phyloP scores from a whole-genome alignment of 805 yeast genomes.

The Myxozyma neglecta region DNA sequence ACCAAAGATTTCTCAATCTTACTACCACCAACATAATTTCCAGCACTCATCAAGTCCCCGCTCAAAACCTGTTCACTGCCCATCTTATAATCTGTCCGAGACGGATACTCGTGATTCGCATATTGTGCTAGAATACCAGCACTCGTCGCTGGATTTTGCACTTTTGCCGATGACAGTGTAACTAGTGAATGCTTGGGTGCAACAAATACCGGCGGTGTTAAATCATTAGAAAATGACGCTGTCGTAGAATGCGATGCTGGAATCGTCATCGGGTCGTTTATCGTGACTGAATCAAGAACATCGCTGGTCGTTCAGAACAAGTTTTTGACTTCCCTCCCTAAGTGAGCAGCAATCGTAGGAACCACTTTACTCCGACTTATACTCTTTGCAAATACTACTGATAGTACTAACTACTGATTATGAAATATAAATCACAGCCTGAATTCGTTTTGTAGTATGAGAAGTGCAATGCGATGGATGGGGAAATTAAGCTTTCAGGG shows the following conservation, averaged over 20 bases:
- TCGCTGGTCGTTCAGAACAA: no score
- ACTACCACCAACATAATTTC: background rate
- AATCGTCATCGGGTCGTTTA: no score
- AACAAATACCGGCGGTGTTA: background rate
- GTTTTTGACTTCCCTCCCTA: no score
- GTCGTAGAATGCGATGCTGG: no score
- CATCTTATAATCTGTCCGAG: background rate
- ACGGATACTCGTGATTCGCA: constrained; percentile 4
- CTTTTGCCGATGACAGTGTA: background rate
- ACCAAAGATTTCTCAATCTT: background rate
- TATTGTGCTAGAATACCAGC: constrained; percentile 7
- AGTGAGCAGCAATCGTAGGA: no score
- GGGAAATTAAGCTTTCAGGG: background rate
- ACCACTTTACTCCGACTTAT: no score
- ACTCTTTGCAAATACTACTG: no score
- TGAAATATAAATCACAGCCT: background rate
- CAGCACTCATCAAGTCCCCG: background rate
- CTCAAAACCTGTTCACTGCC: background rate
- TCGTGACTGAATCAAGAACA: no score
- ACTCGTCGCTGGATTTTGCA: constrained; percentile 6
- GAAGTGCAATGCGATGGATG: background rate
- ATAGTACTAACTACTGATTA: no score
- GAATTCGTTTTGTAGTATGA: background rate
- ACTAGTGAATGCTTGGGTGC: background rate
- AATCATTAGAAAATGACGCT: no score